Base-by-base conservation (phyloP, 345 rosid species). In the Arabis alpina region DNA sequence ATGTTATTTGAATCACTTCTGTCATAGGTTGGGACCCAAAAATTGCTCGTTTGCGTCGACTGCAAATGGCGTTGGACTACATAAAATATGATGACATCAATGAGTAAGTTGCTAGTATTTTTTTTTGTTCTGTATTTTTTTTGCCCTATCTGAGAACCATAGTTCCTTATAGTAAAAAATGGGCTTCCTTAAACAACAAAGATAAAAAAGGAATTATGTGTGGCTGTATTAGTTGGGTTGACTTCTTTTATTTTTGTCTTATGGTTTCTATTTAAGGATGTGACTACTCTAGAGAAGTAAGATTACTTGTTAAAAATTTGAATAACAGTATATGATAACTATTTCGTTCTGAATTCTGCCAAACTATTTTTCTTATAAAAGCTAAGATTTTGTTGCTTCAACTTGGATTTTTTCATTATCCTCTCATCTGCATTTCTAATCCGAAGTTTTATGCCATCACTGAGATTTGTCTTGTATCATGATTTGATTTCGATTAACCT, bases 1-100 rank as follows among this genome's bases (percentile, higher is more conserved):
- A 30, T 64, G 60, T 49, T 63, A 37, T 71, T 15, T 74, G 62
- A 61, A 58, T 79, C 65, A 24, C 77, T 79, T 55, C 54, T 68
- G 43, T 79, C 71, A 75, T 84, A 94, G 99, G 96, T 41, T 94
- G 99, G 99, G 89, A 84, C 83, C 64, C 82, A 61, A 89, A 82
- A 82, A 57, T 85, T 68, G 83, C 96, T 74, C 90, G 92, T 77
- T 67, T 86, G 75, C 95, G 93, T 51, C 86, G 83, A 71, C 80
- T 94, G 74, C 95, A 94, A 72, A 68, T 89, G 80, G 90, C 96
- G 40, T 78, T 94, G 85, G 84, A 83, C 80, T 88, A 84, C 86
- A 73, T 94, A 80, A 86, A 88, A 71, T 89, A 81, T 83, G 95
- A 94, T 75, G 99, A 89, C 75, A 82, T 86, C 77, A 83, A 89